Evolutionary conservation across 2,329 filamentous ascomycete genomes (phyloP).

Genomic region (Lachnellula hyalina): DNA sequence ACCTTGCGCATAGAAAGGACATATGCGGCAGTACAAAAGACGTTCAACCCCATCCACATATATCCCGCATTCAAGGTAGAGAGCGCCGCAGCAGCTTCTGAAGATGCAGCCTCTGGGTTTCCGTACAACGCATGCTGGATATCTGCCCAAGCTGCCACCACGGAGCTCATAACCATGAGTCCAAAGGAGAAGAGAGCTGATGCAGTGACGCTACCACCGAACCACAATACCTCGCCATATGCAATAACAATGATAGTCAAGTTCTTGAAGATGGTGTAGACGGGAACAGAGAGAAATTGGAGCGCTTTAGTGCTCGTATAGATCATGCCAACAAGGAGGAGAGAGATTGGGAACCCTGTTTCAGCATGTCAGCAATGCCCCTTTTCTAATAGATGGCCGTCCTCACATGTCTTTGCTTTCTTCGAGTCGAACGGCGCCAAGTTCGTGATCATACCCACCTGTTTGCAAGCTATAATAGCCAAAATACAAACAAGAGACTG

Average conservation of each 20-base stretch:
- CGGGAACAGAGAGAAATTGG: slow-evolving; percentile 92
- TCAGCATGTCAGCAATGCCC: slow-evolving; percentile 6
- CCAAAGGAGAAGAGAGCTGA: slow-evolving; percentile 91
- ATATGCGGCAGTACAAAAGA: slow-evolving; percentile 87
- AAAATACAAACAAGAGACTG: slow-evolving; percentile 85
- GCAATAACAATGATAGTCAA: slow-evolving; percentile 98
- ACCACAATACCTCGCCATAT: slow-evolving; percentile 97
- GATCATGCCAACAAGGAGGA: slow-evolving; percentile 97
- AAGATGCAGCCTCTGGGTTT: slow-evolving; percentile 28
- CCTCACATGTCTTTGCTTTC: slow-evolving; percentile 86
- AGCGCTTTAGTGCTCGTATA: slow-evolving; percentile 96
- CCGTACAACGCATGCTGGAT: slow-evolving; percentile 74
- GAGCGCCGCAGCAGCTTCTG: slow-evolving; percentile 66
- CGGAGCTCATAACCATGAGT: slow-evolving; percentile 90
- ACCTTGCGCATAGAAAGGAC: slow-evolving; percentile 93
- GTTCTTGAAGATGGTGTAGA: slow-evolving; percentile 99
- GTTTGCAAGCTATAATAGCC: slow-evolving; percentile 79
- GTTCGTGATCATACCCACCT: slow-evolving; percentile 74
- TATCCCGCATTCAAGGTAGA: slow-evolving; percentile 93
- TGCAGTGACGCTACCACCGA: slow-evolving; percentile 83
- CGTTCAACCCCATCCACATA: slow-evolving; percentile 97
- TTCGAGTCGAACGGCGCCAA: slow-evolving; percentile 76
- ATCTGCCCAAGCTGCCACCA: slow-evolving; percentile 96
- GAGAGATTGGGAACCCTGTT: slow-evolving; percentile 89
- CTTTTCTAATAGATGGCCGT: background rate